These are phyloP conservation scores for Penicillium coprophilum DNA, from an alignment of 495 filamentous ascomycete genomes.

Conservation along the genomic window DNA sequence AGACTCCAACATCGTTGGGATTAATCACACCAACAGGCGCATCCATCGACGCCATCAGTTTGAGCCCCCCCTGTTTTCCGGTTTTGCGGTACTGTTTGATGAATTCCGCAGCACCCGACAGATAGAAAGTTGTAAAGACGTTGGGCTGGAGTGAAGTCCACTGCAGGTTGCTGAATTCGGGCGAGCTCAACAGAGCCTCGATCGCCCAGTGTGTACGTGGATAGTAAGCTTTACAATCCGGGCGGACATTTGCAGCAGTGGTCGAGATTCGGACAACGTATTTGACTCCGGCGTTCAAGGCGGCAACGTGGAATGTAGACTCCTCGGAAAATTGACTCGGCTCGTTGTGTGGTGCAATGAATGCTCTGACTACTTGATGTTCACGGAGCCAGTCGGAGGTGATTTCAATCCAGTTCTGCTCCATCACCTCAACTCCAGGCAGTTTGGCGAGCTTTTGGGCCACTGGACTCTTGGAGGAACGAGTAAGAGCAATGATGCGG, in stretches of 20 bases:
- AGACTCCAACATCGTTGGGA: constrained; percentile 37
- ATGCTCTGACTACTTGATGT: constrained; percentile 39
- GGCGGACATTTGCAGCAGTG: constrained; percentile 41
- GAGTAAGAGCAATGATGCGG: constrained; percentile 43
- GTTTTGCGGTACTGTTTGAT: constrained; percentile 40
- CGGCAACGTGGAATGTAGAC: constrained; percentile 35
- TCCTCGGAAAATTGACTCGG: constrained; percentile 47
- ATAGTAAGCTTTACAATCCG: constrained; percentile 42
- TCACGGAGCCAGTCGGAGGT: constrained; percentile 43
- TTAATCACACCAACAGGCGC: constrained; percentile 41
- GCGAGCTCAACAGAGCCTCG: constrained; percentile 39
- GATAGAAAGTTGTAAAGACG: constrained; percentile 28
- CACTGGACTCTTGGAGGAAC: constrained; percentile 28
- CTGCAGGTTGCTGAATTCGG: constrained; percentile 39
- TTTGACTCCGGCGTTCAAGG: constrained; percentile 43
- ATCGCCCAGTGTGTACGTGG: constrained; percentile 48
- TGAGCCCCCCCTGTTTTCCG: constrained; percentile 35
- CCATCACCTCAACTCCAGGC: constrained; percentile 39
- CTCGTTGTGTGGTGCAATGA: constrained; percentile 44
- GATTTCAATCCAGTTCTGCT: constrained; percentile 46
- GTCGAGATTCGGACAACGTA: constrained; percentile 53
- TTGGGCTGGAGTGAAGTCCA: constrained; percentile 52
- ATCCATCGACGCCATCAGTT: constrained; percentile 29
- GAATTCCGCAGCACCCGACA: constrained; percentile 29
- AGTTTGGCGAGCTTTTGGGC: constrained; percentile 38